Base-by-base conservation (phyloP, 1,284 basidiomycete genomes). In the Takashimella tepidaria region DNA sequence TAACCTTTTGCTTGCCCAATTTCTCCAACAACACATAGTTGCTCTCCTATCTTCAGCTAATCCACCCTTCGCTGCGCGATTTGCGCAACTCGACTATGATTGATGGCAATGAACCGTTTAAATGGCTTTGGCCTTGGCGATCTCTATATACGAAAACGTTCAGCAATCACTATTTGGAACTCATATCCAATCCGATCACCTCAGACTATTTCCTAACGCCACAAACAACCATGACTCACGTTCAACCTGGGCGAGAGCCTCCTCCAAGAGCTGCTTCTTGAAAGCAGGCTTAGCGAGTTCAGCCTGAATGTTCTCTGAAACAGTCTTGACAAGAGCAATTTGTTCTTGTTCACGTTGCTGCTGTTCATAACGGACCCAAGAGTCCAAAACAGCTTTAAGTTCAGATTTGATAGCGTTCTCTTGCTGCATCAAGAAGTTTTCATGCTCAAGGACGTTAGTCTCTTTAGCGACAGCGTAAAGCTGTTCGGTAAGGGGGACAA, bases 321-420 rank as follows among this genome's bases (percentile, higher is more conserved):
- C 87, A 54, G 81, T 79, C 81, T 88, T 86, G 61, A 92, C 87
- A 51, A 98, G 85, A 52, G 90, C 87, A 31, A 83, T 81, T 83
- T 98, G 96, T 81, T 98, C 92, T 69, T 83, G 87, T 82, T 98
- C 93, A 80, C 96, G 92, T 74, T 86, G 82, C 77, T 93, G 90
- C 73, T 96, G 92, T 81, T 98, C 95, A 78, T 85, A 93, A 72
- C 95, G 88, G 57, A 95, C 93, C 93, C 95, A 98, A 74, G 88
- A 89, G 82, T 98, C 96, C 56, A 98, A 84, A 40, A 98, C 93
- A 40, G 85, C 67, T 81, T 98, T 98, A 75, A 97, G 81, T 80
- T 98, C 96, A 49, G 86, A 64, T 40, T 92, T 86, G 66, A 98
- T 79, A 48, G 83, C 84, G 61, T 88, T 86, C 78, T 90, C 88